phyloP scores from a whole-genome alignment of 345 rosid genomes.

The Pistacia atlantica region DNA sequence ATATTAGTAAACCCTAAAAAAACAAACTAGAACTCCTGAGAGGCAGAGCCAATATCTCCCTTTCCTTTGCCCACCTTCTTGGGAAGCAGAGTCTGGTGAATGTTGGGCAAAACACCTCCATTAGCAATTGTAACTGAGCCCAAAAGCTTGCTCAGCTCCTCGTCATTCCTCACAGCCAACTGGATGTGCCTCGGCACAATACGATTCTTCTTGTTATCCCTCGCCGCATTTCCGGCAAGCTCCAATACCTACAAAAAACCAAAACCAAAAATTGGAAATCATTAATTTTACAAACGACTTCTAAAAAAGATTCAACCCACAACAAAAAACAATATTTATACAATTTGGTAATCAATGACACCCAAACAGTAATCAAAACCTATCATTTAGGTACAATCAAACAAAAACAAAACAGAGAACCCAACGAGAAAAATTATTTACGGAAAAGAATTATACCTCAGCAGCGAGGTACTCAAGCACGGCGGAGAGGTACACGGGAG shows the following conservation, averaged over 20 bases:
- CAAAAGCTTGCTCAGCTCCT: slow-evolving; percentile 71
- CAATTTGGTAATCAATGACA: background rate
- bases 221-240: slow-evolving; percentile 79
- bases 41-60: slow-evolving; percentile 69
- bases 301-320: background rate
- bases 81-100: slow-evolving; percentile 66
- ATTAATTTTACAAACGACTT: too few relatives aligned
- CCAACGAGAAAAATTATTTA: background rate
- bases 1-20: background rate
- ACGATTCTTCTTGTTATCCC: slow-evolving; percentile 76
- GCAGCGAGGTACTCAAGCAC: slow-evolving; percentile 84
- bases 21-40: slow-evolving; percentile 57
- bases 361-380: background rate
- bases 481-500: slow-evolving; percentile 82
- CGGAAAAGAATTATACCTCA: slow-evolving; percentile 41
- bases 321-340: background rate
- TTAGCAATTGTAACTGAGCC: slow-evolving; percentile 75
- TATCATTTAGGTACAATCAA: background rate
- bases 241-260: slow-evolving; percentile 49
- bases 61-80: slow-evolving; percentile 56
- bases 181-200: slow-evolving; percentile 79
- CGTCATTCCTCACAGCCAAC: slow-evolving; percentile 76
- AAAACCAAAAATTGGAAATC: background rate
- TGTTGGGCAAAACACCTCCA: slow-evolving; percentile 77
- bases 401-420: background rate